phyloP scores from a whole-genome alignment of 495 filamentous ascomycete genomes.

The Hypomontagnella submonticulosa region DNA sequence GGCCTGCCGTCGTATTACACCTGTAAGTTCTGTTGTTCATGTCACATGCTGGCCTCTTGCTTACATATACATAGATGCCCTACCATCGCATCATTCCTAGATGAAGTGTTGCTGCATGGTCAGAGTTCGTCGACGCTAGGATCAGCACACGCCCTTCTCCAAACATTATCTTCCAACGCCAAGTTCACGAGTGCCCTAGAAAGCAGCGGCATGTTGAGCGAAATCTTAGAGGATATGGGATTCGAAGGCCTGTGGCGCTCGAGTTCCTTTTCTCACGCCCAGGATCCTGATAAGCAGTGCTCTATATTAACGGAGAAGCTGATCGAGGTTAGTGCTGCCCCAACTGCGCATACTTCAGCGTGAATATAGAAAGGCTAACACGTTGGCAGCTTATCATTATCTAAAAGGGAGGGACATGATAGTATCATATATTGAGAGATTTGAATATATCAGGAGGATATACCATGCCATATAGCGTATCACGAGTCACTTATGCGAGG shows the following conservation, averaged over 20 bases:
- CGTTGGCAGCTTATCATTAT: conserved; percentile 34
- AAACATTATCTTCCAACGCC: conserved; percentile 60
- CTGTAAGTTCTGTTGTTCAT: conserved; percentile 51
- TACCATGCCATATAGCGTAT: background rate
- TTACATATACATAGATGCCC: conserved; percentile 52
- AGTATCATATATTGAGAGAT: background rate
- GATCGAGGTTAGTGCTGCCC: conserved; percentile 61
- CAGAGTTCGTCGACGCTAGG: conserved; percentile 62
- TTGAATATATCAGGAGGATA: too few species aligned
- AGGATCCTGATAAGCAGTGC: conserved; percentile 62
- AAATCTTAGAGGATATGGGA: conserved; percentile 65
- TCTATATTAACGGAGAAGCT: conserved; percentile 66
- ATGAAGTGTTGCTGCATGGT: conserved; percentile 65
- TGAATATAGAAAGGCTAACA: conserved; percentile 11
- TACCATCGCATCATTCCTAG: conserved; percentile 62
- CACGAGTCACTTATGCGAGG: too few species aligned
- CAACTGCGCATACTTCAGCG: background rate
- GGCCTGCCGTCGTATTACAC: conserved; percentile 61
- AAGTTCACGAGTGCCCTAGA: conserved; percentile 55
- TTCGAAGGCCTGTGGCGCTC: conserved; percentile 66
- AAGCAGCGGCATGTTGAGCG: conserved; percentile 52
- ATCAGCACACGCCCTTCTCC: conserved; percentile 62
- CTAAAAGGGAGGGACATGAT: conserved; percentile 4
- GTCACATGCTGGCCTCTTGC: background rate
- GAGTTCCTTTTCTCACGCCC: conserved; percentile 57